phyloP scores from a whole-genome alignment of 2,329 filamentous ascomycete genomes.

The Exophiala bonariae region DNA sequence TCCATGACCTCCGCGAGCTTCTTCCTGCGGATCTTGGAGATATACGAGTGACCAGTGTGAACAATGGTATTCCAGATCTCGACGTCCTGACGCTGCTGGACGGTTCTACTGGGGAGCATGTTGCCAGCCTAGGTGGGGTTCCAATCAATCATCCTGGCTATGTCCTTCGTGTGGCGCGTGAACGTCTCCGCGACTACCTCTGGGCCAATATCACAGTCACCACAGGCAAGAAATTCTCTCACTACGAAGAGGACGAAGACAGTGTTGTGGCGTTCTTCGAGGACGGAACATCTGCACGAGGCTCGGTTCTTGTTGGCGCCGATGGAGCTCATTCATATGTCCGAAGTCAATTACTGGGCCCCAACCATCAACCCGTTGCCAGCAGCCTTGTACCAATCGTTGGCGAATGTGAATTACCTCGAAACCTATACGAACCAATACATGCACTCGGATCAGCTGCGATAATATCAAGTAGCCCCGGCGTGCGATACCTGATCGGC shows the following conservation, averaged over 20 bases:
- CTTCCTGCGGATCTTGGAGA: not conserved
- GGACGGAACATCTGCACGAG: constrained; percentile 19
- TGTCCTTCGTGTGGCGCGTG: not conserved
- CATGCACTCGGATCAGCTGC: not conserved
- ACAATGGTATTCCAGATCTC: not conserved
- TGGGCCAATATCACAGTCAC: not conserved
- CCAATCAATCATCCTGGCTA: not conserved
- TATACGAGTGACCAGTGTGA: not conserved
- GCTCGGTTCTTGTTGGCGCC: constrained; percentile 27
- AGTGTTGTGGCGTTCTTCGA: constrained; percentile 16
- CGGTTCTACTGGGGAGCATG: not conserved
- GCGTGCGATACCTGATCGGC: not conserved
- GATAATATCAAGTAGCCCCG: not conserved
- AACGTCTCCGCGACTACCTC: not conserved
- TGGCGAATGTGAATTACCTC: not conserved
- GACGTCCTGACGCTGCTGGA: not conserved
- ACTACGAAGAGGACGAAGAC: not conserved
- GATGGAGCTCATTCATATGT: constrained; percentile 29
- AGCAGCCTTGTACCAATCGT: not conserved
- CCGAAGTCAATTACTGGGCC: constrained; percentile 6
- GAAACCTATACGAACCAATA: not conserved
- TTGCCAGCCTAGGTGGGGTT: not conserved
- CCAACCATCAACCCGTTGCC: not conserved
- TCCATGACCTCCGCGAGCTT: not conserved
- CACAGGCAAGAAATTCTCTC: not conserved